Evolutionary conservation across 2,329 filamentous ascomycete genomes (phyloP).

Genomic region (Trematosphaeria pertusa): DNA sequence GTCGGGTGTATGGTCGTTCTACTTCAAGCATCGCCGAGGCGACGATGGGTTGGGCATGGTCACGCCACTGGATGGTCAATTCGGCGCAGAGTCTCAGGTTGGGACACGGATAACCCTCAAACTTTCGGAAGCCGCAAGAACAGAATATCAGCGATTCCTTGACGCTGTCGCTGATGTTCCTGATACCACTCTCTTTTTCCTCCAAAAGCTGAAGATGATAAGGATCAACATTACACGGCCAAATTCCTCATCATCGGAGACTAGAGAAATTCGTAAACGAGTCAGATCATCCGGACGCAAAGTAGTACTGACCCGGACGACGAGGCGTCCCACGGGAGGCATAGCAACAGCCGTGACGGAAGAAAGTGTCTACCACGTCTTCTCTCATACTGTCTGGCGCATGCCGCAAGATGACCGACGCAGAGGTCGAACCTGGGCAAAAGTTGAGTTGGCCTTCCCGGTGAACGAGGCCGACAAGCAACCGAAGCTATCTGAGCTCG

Average conservation of each 20-base stretch:
- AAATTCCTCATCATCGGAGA: too few species aligned
- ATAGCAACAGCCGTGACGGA: too few species aligned
- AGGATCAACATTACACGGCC: slow-evolving; percentile 2
- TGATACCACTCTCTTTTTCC: slow-evolving; percentile 20
- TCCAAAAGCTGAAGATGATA: slow-evolving; percentile 16
- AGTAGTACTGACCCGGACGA: too few species aligned
- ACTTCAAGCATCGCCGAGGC: slow-evolving; percentile 41
- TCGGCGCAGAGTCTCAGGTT: slow-evolving; percentile 11
- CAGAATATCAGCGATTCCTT: slow-evolving; percentile 9
- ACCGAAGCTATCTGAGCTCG: slow-evolving; percentile 22
- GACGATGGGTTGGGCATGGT: slow-evolving; percentile 62
- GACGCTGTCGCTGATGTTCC: slow-evolving; percentile 17
- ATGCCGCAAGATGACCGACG: slow-evolving; percentile 23
- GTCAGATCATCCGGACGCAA: too few species aligned
- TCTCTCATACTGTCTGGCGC: neutral
- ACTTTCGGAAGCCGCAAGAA: slow-evolving; percentile 2
- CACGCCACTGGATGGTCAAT: slow-evolving; percentile 46
- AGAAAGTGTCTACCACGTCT: slow-evolving; percentile 6
- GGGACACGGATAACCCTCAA: slow-evolving; percentile 27
- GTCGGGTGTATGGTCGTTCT: slow-evolving; percentile 49
- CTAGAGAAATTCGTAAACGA: too few species aligned
- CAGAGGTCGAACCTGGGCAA: slow-evolving; percentile 2
- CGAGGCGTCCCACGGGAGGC: too few species aligned
- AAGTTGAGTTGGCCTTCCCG: slow-evolving; percentile 31
- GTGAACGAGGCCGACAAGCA: slow-evolving; percentile 10